Evolutionary conservation across 305 asterid genomes (phyloP), one percentile per base, ranked within the genome.

Genomic region (Ajuga reptans): DNA sequence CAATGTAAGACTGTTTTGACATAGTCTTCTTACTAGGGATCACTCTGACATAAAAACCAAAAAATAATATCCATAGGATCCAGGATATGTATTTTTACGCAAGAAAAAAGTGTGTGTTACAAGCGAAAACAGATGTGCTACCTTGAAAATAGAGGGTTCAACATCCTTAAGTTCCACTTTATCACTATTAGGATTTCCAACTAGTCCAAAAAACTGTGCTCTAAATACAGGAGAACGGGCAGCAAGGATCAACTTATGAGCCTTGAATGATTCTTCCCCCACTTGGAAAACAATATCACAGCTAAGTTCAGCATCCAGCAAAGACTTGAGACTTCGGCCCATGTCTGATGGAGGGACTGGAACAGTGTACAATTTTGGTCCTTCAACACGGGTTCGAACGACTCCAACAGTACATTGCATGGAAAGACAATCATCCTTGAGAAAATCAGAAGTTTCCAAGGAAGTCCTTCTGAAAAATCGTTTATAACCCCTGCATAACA

Each of bases 351-450:
- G 86, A 8, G 95, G 96, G 42, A 86, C 80, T 9, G 77, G 45
- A 75, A 89, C 84, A 62, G 77, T 78, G 74, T 71, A 82, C 24
- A 68, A 80, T 73, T 82, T 86, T 47, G 96, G 96, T 29, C 95
- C 92, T 76, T 89, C 97, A 60, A 88, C 81, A 12, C 96, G 95
- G 71, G 87, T 88, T 76, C 89, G 88, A 75, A 92, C 98, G 31
- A 92, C 98, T 74, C 98, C 98, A 18, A 92, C 98, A 5, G 96
- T 92, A 72, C 98, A 92, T 71, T 85, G 81, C 95, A 92, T 86
- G 43, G 90, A 69, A 69, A 92, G 86, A 83, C 89, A 85, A 72
- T 92, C 96, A 77, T 88, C 91, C 87, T 92, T 92, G 64, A 92
- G 85, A 78, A 83, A 92, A 78, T 92, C 96, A 67, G 98, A 92